Evolutionary conservation across 129 eudicot genomes (phyloP).

Genomic region (Pulicaria dysenterica): DNA sequence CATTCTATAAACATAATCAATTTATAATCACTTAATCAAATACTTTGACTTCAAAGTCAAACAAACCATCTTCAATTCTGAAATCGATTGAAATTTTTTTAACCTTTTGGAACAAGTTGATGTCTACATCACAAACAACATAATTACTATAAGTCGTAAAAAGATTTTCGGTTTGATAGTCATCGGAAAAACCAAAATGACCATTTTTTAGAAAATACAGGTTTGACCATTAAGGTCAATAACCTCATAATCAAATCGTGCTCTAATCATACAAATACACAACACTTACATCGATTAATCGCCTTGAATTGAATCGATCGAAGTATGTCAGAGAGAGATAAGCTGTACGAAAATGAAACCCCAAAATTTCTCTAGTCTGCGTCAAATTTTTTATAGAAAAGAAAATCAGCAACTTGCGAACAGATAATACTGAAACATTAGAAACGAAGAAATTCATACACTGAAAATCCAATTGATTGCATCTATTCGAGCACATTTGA

Average conservation of each 20-base stretch:
- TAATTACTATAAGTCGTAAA: neutral
- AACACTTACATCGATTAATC: conserved; percentile 57
- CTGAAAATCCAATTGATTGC: conserved; percentile 71
- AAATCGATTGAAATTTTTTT: neutral
- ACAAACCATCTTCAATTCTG: neutral
- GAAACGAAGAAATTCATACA: conserved; percentile 36
- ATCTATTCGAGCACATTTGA: conserved; percentile 56
- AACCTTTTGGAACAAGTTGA: neutral
- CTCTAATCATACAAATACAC: neutral
- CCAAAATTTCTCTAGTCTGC: conserved; percentile 66
- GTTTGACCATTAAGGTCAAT: conserved; percentile 14
- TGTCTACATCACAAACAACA: neutral
- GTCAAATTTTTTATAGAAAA: neutral
- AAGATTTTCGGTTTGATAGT: neutral
- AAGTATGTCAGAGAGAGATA: conserved; percentile 76
- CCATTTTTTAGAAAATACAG: neutral
- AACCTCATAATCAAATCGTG: neutral
- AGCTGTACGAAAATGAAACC: conserved; percentile 68
- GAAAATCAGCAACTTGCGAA: conserved; percentile 1
- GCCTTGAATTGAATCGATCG: conserved; percentile 62
- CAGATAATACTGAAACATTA: neutral
- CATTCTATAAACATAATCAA: conserved; percentile 42
- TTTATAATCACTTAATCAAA: neutral
- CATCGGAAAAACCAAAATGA: neutral
- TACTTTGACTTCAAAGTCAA: neutral